Evolutionary conservation across 805 yeast genomes (phyloP).

Genomic region (Barnettozyma wickerhamii): DNA sequence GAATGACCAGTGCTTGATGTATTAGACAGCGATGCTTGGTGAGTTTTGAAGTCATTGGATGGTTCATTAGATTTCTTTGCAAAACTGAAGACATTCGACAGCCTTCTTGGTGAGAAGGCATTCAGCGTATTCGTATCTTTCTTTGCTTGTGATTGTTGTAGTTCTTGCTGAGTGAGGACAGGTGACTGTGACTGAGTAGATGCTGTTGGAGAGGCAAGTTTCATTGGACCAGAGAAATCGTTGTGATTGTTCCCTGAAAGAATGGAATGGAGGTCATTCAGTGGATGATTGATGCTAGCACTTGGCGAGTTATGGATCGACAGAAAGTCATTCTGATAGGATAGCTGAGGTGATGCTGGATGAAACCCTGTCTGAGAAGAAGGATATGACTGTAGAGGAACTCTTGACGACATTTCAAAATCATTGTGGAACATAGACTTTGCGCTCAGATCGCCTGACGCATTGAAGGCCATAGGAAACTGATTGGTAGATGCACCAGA

Average conservation of each 20-base stretch:
- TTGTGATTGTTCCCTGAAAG: constrained; percentile 22
- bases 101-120: constrained; percentile 28
- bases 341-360: constrained; percentile 11
- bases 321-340: constrained; percentile 14
- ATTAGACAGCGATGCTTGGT: not conserved
- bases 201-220: constrained; percentile 5
- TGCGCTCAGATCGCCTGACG: constrained; percentile 13
- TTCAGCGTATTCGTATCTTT: constrained; percentile 13
- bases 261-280: constrained; percentile 21
- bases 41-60: not conserved
- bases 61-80: constrained; percentile 16
- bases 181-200: constrained; percentile 15
- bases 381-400: not conserved
- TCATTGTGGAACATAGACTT: constrained; percentile 19
- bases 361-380: constrained; percentile 6
- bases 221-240: constrained; percentile 4
- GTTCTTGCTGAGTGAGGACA: constrained; percentile 1
- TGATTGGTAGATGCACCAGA: constrained; percentile 2
- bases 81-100: constrained; percentile 27
- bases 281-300: constrained; percentile 2
- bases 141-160: not conserved
- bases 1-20: not conserved
- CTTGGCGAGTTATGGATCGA: constrained; percentile 23
- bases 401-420: constrained; percentile 13
- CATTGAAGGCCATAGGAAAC: constrained; percentile 6